Conservation (phyloP, 208 protist species). For the Leishmania tarentolae region DNA sequence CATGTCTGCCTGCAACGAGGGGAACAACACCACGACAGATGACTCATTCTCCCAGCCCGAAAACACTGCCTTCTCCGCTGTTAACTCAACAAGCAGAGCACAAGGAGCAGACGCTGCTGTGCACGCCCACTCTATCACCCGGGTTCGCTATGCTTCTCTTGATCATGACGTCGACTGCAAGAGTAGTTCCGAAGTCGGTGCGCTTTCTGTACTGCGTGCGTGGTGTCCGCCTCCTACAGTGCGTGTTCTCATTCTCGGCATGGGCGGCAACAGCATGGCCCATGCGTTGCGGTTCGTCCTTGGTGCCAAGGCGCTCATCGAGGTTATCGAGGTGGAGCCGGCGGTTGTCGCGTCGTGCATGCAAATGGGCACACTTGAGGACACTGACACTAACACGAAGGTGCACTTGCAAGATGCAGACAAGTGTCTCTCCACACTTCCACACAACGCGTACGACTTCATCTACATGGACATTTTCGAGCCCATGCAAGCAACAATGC, state of each 20-base stretch:
- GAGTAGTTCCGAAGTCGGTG: background rate
- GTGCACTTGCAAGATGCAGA: conserved; percentile 49
- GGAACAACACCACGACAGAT: background rate
- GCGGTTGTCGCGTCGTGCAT: conserved; percentile 59
- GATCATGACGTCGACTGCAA: background rate
- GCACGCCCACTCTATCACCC: background rate
- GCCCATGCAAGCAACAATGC: conserved; percentile 58
- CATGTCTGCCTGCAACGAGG: background rate
- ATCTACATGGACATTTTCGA: conserved; percentile 87
- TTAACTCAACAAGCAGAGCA: background rate
- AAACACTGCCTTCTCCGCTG: background rate
- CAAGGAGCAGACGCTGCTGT: background rate
- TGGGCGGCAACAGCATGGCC: conserved; percentile 88
- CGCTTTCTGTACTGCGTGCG: background rate
- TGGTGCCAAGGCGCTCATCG: conserved; percentile 42
- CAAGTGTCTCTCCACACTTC: conserved; percentile 4
- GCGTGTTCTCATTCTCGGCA: conserved; percentile 64
- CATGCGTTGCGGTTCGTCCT: conserved; percentile 55
- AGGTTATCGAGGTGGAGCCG: conserved; percentile 74
- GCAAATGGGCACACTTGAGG: conserved; percentile 32
- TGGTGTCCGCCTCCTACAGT: conserved; percentile 35
- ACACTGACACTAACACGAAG: conserved; percentile 37
- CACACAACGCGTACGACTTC: conserved; percentile 39
- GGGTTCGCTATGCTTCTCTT: background rate
- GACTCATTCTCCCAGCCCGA: background rate